Conservation (phyloP, 768 basidiomycete genomes). For the Dentipellis sp. region DNA sequence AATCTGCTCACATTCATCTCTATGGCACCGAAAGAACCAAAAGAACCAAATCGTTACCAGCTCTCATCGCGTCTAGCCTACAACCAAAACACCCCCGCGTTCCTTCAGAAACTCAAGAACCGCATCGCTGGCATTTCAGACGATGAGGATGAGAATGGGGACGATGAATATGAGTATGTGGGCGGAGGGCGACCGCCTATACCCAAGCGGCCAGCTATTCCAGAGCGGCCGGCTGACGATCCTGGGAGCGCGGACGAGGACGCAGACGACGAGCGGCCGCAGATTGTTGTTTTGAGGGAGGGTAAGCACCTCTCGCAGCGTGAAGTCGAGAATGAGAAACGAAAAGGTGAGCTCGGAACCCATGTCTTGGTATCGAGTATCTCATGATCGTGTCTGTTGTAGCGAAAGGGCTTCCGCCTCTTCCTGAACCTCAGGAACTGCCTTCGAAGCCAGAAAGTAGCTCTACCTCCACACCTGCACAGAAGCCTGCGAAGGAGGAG, state of each 20-base stretch:
- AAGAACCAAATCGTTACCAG: conserved; percentile 63
- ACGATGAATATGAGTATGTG: conserved; percentile 50
- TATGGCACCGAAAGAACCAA: conserved; percentile 51
- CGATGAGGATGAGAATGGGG: conserved; percentile 43
- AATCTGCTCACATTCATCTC: background rate
- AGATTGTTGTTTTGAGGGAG: conserved; percentile 80
- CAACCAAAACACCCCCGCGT: conserved; percentile 48
- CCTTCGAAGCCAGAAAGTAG: background rate
- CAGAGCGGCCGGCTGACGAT: conserved; percentile 55
- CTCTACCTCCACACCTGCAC: background rate
- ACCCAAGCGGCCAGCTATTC: conserved; percentile 63
- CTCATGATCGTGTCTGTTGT: background rate
- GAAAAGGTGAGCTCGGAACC: conserved; percentile 44
- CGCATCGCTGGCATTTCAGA: conserved; percentile 45
- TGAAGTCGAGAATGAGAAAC: conserved; percentile 70
- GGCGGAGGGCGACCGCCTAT: conserved; percentile 68
- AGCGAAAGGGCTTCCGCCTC: background rate
- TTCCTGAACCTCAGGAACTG: background rate
- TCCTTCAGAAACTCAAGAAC: conserved; percentile 58
- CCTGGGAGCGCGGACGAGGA: conserved; percentile 65
- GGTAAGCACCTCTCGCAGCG: conserved; percentile 78
- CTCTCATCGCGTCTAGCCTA: conserved; percentile 66
- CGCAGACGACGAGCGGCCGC: conserved; percentile 68
- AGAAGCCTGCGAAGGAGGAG: background rate
- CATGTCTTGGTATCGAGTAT: background rate